Base-by-base conservation (phyloP, 148 eudicot species). In the Chenopodium album region DNA sequence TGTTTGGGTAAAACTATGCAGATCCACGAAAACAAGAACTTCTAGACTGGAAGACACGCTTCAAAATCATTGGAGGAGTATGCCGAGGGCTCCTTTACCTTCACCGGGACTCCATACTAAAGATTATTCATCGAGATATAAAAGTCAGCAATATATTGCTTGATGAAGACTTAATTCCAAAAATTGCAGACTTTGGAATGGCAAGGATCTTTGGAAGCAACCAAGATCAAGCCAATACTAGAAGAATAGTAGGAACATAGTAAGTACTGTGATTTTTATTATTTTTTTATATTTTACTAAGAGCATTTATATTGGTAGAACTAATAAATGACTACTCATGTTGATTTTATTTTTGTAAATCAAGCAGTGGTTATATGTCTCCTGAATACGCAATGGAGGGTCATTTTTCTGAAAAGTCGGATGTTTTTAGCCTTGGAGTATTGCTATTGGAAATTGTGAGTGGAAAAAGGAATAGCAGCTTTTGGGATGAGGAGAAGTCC, bases 231-330 rank as follows among this genome's bases (percentile, higher is more conserved):
- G 91, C 83, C 7, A 87, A 85, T 48, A 92, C 92, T 41, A 79
- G 41, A 72, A 85, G 92, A 67, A 88, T 92, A 12, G 92, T 90
- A 48, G 96, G 96, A 56, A 92, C 93, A 64, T 89, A 88, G 96
- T 92, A 88, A 86, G 92, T 66, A 74, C 11, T 68, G 16, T 32
- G 0, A 56, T 56, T 48, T 13, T 13, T 11, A 29, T 14, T 37
- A 48, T 1, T 86, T 2, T 26, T 26, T 26, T 26, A 26, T 11
- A 2, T 66, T 66, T 26, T 12, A 66, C 31, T 5, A 23, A 2
- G 2, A 11, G 7, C 20, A 13, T 56, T 56, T 56, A 19, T 14
- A 56, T 56, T 17, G 14, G 54, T 7, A 64, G 31, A 64, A 9
- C 68, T 7, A 28, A 5, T 19, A 64, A 64, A 23, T 20, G 9